These are phyloP conservation scores for Pyrus pyrifolia DNA, from an alignment of 306 rosid genomes.

Conservation along the genomic window DNA sequence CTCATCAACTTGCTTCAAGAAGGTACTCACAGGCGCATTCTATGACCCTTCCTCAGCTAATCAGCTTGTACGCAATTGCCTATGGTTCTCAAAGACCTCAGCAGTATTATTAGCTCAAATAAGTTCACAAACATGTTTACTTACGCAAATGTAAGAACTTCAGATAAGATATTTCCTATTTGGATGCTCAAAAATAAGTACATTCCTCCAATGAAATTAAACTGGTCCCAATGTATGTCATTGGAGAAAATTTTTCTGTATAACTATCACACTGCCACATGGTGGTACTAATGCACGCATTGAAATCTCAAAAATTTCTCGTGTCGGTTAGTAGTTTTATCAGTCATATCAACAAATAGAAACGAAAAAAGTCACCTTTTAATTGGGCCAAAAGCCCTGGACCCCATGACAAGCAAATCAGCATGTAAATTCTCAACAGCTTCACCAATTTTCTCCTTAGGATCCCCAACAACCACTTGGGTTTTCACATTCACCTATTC, in stretches of 20 bases:
- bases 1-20: not conserved
- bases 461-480: constrained; percentile 72
- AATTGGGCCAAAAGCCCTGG: constrained; percentile 74
- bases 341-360: not conserved
- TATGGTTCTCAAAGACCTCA: not conserved
- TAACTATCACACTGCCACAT: too few species aligned
- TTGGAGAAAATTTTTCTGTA: too few species aligned
- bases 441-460: constrained; percentile 90
- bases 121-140: not conserved
- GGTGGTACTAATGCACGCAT: too few species aligned
- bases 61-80: not conserved
- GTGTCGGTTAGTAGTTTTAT: not conserved
- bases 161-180: not conserved
- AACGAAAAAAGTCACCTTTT: constrained; percentile 44
- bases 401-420: constrained; percentile 86
- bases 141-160: not conserved
- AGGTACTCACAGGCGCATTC: not conserved
- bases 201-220: not conserved
- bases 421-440: constrained; percentile 53
- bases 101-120: not conserved
- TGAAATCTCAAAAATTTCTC: too few species aligned
- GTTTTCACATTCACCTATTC: constrained; percentile 43
- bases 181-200: not conserved
- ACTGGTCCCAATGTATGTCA: not conserved
- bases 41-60: not conserved